Conservation (phyloP, 352 stramenopile genomes). For the Aphanomyces astaci region DNA sequence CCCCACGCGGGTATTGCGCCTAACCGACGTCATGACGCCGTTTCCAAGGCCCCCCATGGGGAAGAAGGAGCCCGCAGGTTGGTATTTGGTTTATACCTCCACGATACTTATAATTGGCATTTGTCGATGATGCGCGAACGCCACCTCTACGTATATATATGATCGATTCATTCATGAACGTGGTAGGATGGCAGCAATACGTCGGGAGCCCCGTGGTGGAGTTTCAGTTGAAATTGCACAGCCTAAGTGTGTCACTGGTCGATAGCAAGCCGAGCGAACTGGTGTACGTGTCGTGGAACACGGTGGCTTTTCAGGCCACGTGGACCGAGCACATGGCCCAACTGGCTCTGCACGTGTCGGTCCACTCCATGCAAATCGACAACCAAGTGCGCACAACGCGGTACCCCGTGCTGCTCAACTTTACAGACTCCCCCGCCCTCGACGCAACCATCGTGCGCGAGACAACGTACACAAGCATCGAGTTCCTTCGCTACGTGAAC, state of each 20-base stretch:
- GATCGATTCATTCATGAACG: too few species aligned
- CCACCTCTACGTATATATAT: too few species aligned
- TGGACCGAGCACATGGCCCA: not conserved
- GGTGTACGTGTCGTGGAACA: constrained; percentile 58
- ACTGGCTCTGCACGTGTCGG: constrained; percentile 15
- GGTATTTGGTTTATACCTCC: too few species aligned
- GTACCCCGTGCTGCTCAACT: constrained; percentile 77
- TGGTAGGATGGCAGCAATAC: constrained; percentile 37
- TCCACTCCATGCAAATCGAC: constrained; percentile 81
- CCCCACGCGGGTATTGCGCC: constrained; percentile 79
- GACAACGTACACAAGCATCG: constrained; percentile 76
- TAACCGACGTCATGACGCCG: constrained; percentile 57
- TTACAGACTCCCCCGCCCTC: constrained; percentile 56
- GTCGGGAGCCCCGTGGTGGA: constrained; percentile 46
- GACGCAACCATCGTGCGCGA: constrained; percentile 75
- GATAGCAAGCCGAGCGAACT: constrained; percentile 68
- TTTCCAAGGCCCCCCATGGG: not conserved
- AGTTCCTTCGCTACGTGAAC: constrained; percentile 83
- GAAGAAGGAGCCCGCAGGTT: not conserved
- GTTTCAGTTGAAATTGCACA: constrained; percentile 47
- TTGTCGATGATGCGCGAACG: not conserved
- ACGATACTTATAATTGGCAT: too few species aligned
- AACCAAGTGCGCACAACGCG: constrained; percentile 76
- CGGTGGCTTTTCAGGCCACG: not conserved
- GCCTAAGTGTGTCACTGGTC: constrained; percentile 68